Conservation (phyloP, 805 yeast genomes). For the Cyberlindnera samutprakarnensis region DNA sequence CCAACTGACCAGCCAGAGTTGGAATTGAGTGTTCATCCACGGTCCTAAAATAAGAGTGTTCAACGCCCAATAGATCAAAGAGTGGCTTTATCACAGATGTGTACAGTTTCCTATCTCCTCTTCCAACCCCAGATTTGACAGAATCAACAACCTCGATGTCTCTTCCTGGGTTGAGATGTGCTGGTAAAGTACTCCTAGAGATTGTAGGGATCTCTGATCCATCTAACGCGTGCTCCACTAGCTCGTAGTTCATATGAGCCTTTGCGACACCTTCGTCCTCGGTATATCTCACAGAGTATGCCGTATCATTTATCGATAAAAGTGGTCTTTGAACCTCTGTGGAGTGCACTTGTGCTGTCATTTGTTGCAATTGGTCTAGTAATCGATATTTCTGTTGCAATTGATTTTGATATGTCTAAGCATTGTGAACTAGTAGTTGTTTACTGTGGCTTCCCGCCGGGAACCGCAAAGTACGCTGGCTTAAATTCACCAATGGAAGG, state of each 20-base stretch:
- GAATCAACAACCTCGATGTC: constrained; percentile 28
- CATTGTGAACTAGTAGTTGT: too few species aligned
- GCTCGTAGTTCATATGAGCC: constrained; percentile 1
- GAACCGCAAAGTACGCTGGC: too few species aligned
- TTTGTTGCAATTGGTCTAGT: too few species aligned
- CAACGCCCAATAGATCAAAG: constrained; percentile 29
- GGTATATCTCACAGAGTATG: neutral
- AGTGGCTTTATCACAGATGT: constrained; percentile 38
- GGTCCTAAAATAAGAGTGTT: constrained; percentile 38
- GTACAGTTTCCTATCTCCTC: constrained; percentile 33
- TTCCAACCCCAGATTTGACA: constrained; percentile 29
- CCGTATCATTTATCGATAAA: neutral
- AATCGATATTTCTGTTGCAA: too few species aligned
- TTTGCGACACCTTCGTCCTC: constrained; percentile 1
- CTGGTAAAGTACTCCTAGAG: constrained; percentile 3
- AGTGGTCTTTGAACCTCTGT: too few species aligned
- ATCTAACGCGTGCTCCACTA: neutral
- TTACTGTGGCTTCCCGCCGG: too few species aligned
- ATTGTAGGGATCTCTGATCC: neutral
- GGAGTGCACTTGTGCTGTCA: too few species aligned
- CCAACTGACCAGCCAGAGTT: constrained; percentile 30
- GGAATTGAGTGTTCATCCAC: constrained; percentile 29
- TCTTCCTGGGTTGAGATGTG: constrained; percentile 5
- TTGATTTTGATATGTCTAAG: too few species aligned
- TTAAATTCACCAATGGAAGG: too few species aligned